Evolutionary conservation across 148 eudicot species (phyloP), one percentile per base, ranked within the genome.

Genomic region (Limonium bicolor): DNA sequence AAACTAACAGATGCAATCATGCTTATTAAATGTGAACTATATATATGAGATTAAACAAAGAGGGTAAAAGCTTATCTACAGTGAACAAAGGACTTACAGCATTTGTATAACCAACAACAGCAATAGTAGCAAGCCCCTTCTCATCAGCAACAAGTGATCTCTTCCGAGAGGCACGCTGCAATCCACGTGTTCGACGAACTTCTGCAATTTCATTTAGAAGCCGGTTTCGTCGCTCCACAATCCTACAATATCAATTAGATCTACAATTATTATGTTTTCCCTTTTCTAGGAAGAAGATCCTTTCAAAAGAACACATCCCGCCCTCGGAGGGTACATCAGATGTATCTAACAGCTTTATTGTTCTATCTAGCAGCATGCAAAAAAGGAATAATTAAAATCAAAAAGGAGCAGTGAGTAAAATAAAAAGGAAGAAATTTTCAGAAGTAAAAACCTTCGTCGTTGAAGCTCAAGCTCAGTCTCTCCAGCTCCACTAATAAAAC

Each of bases 391-490:
- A 14, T 15, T n/a, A 19, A 29, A 24, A 17, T 13, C 35, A 34
- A 0, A 0, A 32, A 18, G 2, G 14, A 50, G 17, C 54, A 25
- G 17, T n/a, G 24, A 21, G 0, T 20, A 33, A 50, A 14, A 16
- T n/a, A 37, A 8, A 7, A 26, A 32, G 28, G 26, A 20, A 11
- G 28, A 25, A 50, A 7, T 29, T 20, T 45, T 28, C 16, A 40
- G 21, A 51, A 64, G 48, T 57, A 64, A n/a, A n/a, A 32, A 88
- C 97, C 97, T 88, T 77, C 95, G 71, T 20, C 97, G 74, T 59
- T 88, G 97, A 57, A 88, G 90, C 71, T 88, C 82, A 49, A 88
- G 86, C 63, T 88, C 97, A 48, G 97, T 80, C 71, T 88, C 97
- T 54, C 97, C 97, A 65, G 97, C 97, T 68, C 97, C 95, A 62